Evolutionary conservation across 2,329 filamentous ascomycete species (phyloP).

Genomic region (Hymenoscyphus scutula): DNA sequence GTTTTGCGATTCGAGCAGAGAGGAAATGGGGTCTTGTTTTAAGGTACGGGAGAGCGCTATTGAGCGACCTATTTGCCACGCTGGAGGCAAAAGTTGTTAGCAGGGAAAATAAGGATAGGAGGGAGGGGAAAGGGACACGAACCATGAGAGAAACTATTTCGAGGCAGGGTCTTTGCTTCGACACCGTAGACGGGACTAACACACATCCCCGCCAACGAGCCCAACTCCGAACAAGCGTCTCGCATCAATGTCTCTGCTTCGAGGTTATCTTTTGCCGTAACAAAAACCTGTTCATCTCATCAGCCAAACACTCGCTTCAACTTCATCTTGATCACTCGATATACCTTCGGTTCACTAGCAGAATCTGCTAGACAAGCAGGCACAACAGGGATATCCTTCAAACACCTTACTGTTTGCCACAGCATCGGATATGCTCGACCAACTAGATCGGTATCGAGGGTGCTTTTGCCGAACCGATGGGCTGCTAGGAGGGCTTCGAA

Average conservation of each 20-base stretch:
- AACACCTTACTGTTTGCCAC: constrained; percentile 35
- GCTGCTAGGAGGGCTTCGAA: constrained; percentile 33
- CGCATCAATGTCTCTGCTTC: constrained; percentile 33
- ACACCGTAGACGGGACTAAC: constrained; percentile 29
- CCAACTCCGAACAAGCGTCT: constrained; percentile 29
- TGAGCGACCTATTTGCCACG: constrained; percentile 56
- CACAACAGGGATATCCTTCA: constrained; percentile 29
- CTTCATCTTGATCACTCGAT: no score
- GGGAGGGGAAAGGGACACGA: neutral
- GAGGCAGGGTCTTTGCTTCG: constrained; percentile 32
- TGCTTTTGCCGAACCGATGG: constrained; percentile 29
- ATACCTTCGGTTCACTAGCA: constrained; percentile 22
- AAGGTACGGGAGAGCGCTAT: constrained; percentile 44
- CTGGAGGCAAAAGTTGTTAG: constrained; percentile 12
- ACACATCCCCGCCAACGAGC: constrained; percentile 32
- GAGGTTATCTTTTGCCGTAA: constrained; percentile 23
- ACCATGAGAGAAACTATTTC: constrained; percentile 35
- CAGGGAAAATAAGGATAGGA: neutral
- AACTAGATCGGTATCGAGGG: constrained; percentile 34
- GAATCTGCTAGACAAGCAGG: constrained; percentile 33
- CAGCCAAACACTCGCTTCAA: constrained; percentile 17
- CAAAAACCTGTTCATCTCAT: constrained; percentile 22
- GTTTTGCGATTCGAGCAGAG: constrained; percentile 30
- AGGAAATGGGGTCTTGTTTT: constrained; percentile 29
- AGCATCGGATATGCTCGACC: constrained; percentile 34